Percentiles rank a stretch among this genome's conserved stretches.
These are phyloP conservation scores for Lichina pygmaea DNA, from an alignment of 495 filamentous ascomycete species.

Conservation along the genomic window DNA sequence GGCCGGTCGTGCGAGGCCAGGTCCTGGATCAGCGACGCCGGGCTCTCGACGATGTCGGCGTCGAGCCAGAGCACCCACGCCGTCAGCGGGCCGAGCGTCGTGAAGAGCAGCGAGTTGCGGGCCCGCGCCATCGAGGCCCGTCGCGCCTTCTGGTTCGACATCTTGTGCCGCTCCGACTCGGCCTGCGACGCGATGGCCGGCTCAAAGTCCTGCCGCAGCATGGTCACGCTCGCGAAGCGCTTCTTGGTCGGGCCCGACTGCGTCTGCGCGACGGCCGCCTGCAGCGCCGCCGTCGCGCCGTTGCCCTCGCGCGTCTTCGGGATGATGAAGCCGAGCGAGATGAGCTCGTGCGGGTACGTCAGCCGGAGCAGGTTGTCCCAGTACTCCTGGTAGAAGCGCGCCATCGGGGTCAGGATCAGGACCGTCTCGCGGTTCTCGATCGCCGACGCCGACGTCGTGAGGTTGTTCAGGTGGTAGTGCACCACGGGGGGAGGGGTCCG, in stretches of 20 bases:
- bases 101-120: slow-evolving; percentile 82
- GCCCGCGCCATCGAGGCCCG: slow-evolving; percentile 80
- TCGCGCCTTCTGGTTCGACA: slow-evolving; percentile 62
- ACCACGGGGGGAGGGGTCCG: slow-evolving; percentile 57
- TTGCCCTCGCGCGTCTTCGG: slow-evolving; percentile 80
- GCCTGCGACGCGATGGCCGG: slow-evolving; percentile 52
- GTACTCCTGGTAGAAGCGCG: slow-evolving; percentile 76
- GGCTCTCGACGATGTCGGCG: slow-evolving; percentile 75
- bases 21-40: slow-evolving; percentile 68
- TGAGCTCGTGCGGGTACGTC: slow-evolving; percentile 73
- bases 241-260: slow-evolving; percentile 43
- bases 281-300: slow-evolving; percentile 48
- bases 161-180: slow-evolving; percentile 72
- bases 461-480: slow-evolving; percentile 80
- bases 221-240: slow-evolving; percentile 76
- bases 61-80: slow-evolving; percentile 96
- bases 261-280: slow-evolving; percentile 59
- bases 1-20: slow-evolving; percentile 65
- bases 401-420: slow-evolving; percentile 77
- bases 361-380: slow-evolving; percentile 83
- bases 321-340: slow-evolving; percentile 88
- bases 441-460: slow-evolving; percentile 54
- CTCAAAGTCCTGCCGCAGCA: slow-evolving; percentile 87
- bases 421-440: slow-evolving; percentile 57
- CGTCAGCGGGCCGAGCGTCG: slow-evolving; percentile 79